Base-by-base conservation (phyloP, 768 basidiomycete species). In the Pisolithus marmoratus region DNA sequence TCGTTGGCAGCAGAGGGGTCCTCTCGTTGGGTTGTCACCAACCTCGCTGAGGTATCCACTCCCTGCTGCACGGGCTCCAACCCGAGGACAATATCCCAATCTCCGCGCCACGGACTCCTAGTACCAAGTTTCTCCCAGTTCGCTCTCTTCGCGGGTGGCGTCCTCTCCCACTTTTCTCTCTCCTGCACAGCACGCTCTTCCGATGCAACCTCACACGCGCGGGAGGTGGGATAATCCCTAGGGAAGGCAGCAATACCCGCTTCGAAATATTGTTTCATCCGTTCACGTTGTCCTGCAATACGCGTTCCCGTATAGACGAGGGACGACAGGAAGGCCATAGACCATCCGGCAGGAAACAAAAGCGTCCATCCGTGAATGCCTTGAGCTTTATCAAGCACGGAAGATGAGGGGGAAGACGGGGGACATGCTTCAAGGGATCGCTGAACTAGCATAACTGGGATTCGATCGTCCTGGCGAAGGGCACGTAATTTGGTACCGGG, bases 351-450 rank as follows among this genome's bases (percentile, higher is more conserved):
- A 3, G 95, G 95, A 29, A 95, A 65, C 43, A 96, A 74, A 8
- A 99, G 71, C 8, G 85, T 92, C 87, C 90, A 96, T 37, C 94
- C 94, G 59, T 93, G 84, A 27, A 92, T 71, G 1, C 76, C 72
- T 56, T 74, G 72, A 9, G 61, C 65, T 2, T 45, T 51, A 40
- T 68, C 65, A 15, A 66, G 60, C 36, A 53, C 54, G 8, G 63
- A 59, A 15, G 60, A 53, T 38, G 52, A 53, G 15, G 19, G 4
- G 1, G 62, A 45, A 14, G 60, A 49, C 3, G 67, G 31, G 1
- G 50, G 24, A 51, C 45, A 47, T n/a, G 65, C 59, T 54, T 83
- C 81, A 20, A 90, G 60, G 9, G 90, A 85, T 20, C 82, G 82
- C 63, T 94, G 92, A 7, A 94, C 79, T 43, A 99, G 78, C 38